Base-by-base conservation (phyloP, 352 stramenopile species). In the Hyaloperonospora brassicae region DNA sequence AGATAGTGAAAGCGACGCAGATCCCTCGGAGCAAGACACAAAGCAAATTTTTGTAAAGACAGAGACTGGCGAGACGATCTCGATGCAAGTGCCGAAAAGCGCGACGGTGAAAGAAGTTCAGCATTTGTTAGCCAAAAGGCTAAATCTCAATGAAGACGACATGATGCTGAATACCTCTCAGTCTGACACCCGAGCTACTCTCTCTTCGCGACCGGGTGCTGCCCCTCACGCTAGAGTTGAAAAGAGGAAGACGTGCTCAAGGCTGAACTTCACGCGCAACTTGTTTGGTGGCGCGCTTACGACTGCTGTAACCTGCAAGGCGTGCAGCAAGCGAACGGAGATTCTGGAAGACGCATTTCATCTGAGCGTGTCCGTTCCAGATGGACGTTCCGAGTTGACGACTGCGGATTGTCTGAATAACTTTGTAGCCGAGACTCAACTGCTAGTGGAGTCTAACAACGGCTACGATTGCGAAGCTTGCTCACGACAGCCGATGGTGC, bases 381-480 rank as follows among this genome's bases (percentile, higher is more conserved):
- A 70, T 31, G 42, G 48, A 23, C 38, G 59, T 2, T 60, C 43
- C 8, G 49, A 56, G 8, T 21, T 77, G 22, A 59, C 62, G 17
- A 68, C 61, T 22, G 66, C 46, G 1, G 72, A 84, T 51, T 87
- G 77, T 35, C 62, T 87, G 6, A 36, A 71, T n/a, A 60, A 59
- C 8, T 84, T 87, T 12, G 63, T 84, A 11, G 57, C 51, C 14
- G 66, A 77, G 52, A 83, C 72, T 4, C 52, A 76, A 36, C 55
- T 87, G 10, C 51, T 70, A 1, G 73, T 86, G 27, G 57, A 62
- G 9, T 51, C 63, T 1, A 76, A 84, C 21, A 87, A 84, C n/a
- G 77, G 77, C 30, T 87, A 87, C 52, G 72, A 87, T 40, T 87
- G 77, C 38, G 72, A 85, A 7, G 76, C 79, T 25, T 87, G 77